A percentile compares a stretch with the other conserved stretches of the same genome.
Evolutionary conservation across 768 basidiomycete species (phyloP).

Genomic region (Pleurotus sapidus): DNA sequence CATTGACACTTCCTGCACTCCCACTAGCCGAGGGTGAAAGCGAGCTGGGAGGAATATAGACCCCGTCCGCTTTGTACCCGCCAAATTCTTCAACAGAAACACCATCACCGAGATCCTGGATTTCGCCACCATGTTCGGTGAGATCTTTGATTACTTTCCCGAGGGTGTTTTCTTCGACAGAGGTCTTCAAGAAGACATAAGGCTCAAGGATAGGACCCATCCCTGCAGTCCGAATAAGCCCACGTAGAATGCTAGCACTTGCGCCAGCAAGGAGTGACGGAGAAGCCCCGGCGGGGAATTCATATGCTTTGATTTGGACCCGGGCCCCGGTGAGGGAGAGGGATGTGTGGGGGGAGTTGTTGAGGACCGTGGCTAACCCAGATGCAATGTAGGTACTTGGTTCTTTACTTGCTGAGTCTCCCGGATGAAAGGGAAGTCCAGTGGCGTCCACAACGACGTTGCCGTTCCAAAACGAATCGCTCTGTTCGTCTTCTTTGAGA

Average conservation of each 20-base stretch:
- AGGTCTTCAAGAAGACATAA: constrained; percentile 66
- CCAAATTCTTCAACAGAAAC: constrained; percentile 32
- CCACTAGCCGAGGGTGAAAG: constrained; percentile 65
- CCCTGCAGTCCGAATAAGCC: constrained; percentile 57
- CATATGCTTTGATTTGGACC: constrained; percentile 48
- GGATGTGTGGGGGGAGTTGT: constrained; percentile 76
- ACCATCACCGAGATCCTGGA: constrained; percentile 63
- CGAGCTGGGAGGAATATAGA: constrained; percentile 75
- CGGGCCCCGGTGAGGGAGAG: constrained; percentile 65
- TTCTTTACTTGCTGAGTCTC: constrained; percentile 47
- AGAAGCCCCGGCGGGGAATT: constrained; percentile 37
- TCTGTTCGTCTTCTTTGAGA: constrained; percentile 51
- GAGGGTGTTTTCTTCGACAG: constrained; percentile 61
- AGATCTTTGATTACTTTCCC: constrained; percentile 82
- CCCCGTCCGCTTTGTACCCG: constrained; percentile 55
- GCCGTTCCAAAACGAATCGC: constrained; percentile 73
- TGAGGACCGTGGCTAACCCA: constrained; percentile 70
- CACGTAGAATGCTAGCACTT: constrained; percentile 60
- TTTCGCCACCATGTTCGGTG: constrained; percentile 80
- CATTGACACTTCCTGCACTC: constrained; percentile 22
- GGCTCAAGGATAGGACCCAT: constrained; percentile 80
- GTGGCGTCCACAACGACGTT: constrained; percentile 64
- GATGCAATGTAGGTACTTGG: constrained; percentile 56
- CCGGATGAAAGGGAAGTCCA: constrained; percentile 48
- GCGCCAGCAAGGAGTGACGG: constrained; percentile 64